Evolutionary conservation across 805 yeast species (phyloP).

Genomic region (Kregervanrija delftensis): DNA sequence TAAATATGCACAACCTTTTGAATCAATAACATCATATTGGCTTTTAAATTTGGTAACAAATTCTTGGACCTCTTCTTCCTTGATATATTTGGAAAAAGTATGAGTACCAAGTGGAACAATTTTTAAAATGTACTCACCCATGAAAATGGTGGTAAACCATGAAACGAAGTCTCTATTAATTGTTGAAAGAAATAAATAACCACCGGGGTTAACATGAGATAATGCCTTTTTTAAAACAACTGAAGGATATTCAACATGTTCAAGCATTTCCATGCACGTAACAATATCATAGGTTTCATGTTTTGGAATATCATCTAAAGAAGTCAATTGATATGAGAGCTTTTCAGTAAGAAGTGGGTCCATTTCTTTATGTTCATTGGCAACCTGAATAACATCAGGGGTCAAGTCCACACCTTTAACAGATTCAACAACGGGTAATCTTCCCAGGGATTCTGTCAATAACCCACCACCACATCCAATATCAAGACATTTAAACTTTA

Average conservation of each 20-base stretch:
- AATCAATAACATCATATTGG: conserved; percentile 51
- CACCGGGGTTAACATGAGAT: conserved; percentile 65
- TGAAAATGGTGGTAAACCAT: conserved; percentile 87
- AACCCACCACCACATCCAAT: conserved; percentile 99
- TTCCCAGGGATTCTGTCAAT: conserved; percentile 76
- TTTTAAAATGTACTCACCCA: conserved; percentile 74
- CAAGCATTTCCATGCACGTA: conserved; percentile 90
- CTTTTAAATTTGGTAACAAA: conserved; percentile 46
- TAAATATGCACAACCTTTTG: conserved; percentile 75
- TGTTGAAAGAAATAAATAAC: conserved; percentile 82
- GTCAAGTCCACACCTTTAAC: conserved; percentile 87
- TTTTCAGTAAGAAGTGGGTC: conserved; percentile 55
- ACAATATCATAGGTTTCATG: conserved; percentile 61
- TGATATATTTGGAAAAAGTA: conserved; percentile 76
- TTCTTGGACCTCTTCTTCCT: conserved; percentile 59
- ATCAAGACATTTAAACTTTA: conserved; percentile 58
- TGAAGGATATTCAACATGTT: conserved; percentile 85
- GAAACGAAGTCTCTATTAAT: conserved; percentile 83
- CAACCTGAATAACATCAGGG: conserved; percentile 73
- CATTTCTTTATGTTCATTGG: conserved; percentile 53
- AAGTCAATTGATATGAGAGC: conserved; percentile 50
- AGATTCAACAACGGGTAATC: conserved; percentile 52
- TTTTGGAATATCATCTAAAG: conserved; percentile 51
- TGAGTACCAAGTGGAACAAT: conserved; percentile 95
- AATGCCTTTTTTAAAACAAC: conserved; percentile 65